phyloP scores from a whole-genome alignment of 2,329 filamentous ascomycete genomes.

The Verticillium isaacii region DNA sequence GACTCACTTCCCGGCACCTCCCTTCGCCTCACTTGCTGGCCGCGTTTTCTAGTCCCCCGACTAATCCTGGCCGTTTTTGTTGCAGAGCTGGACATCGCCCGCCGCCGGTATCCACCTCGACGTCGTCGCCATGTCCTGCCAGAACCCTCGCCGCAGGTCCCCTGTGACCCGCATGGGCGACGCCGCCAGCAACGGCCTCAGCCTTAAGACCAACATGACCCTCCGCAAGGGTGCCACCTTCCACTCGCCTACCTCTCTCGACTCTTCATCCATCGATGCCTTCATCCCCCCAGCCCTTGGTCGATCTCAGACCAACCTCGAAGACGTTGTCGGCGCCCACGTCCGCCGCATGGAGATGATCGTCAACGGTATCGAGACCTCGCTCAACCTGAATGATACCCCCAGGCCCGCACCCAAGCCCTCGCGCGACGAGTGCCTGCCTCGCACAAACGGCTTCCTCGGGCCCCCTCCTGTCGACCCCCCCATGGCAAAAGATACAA shows the following conservation, averaged over 20 bases:
- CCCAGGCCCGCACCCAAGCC: conserved; percentile 25
- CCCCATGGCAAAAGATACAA: conserved; percentile 36
- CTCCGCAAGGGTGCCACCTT: conserved; percentile 70
- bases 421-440: conserved; percentile 52
- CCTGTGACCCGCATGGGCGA: conserved; percentile 33
- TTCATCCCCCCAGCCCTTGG: conserved; percentile 52
- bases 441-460: conserved; percentile 56
- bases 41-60: conserved; percentile 9
- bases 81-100: conserved; percentile 25
- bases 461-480: conserved; percentile 49
- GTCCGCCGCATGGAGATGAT: conserved; percentile 64
- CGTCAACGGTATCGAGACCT: conserved; percentile 61
- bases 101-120: conserved; percentile 12
- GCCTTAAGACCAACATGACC: conserved; percentile 50
- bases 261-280: conserved; percentile 27
- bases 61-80: conserved; percentile 12
- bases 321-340: conserved; percentile 67
- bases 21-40: conserved; percentile 12
- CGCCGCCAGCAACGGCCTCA: conserved; percentile 34
- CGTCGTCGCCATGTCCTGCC: conserved; percentile 37
- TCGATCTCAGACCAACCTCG: conserved; percentile 64
- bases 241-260: conserved; percentile 43
- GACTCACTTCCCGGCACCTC: conserved; percentile 24
- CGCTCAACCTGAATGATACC: conserved; percentile 31
- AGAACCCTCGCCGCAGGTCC: conserved; percentile 42